Conservation (phyloP, 2,329 filamentous ascomycete genomes). For the Fonsecaea monophora region DNA sequence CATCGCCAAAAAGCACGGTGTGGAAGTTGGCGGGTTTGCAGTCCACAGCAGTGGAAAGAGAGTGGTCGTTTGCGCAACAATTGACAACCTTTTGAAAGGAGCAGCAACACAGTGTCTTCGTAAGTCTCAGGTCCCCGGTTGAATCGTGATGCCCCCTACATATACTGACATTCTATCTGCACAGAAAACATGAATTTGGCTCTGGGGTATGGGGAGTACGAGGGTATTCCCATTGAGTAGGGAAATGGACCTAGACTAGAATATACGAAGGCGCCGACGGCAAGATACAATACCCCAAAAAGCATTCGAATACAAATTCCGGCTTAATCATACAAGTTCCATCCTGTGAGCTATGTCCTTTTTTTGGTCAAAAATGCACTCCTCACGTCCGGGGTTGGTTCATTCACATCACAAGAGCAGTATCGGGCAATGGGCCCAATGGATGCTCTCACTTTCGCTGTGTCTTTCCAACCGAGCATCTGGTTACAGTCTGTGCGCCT, state of each 20-base stretch:
- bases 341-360: constrained; percentile 18
- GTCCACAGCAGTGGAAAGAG: constrained; percentile 87
- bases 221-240: constrained; percentile 73
- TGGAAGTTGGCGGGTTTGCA: constrained; percentile 95
- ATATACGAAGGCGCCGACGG: constrained; percentile 5
- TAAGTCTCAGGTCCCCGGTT: constrained; percentile 59
- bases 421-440: not conserved
- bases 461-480: not conserved
- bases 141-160: not conserved
- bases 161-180: constrained; percentile 14
- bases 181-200: constrained; percentile 91
- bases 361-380: not conserved
- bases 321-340: constrained; percentile 2
- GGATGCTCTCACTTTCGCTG: not conserved
- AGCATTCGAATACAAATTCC: constrained; percentile 6
- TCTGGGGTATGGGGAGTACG: constrained; percentile 86
- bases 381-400: not conserved
- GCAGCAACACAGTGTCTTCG: constrained; percentile 90
- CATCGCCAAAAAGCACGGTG: constrained; percentile 83
- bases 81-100: constrained; percentile 93
- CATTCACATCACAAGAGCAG: not conserved
- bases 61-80: constrained; percentile 91
- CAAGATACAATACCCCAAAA: constrained; percentile 6
- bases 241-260: not conserved
- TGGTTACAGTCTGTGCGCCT: not conserved